Evolutionary conservation across 2,329 filamentous ascomycete genomes (phyloP), one percentile per base, ranked within the genome.

Genomic region (Cladosporium sphaerospermum): DNA sequence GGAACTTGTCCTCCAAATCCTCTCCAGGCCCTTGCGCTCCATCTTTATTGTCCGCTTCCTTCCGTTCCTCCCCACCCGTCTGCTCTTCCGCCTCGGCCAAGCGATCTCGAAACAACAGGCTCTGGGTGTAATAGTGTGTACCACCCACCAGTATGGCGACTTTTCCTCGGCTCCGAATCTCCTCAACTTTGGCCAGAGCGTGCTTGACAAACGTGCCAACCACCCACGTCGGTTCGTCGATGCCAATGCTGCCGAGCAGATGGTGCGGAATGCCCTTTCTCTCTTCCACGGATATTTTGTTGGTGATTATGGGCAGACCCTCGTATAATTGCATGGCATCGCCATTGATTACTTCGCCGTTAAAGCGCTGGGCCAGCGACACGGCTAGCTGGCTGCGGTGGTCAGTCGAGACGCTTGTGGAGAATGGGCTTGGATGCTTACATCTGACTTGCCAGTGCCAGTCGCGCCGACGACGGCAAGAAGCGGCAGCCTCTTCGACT

Each of bases 271-370:
- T 77, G 9, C 86, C 88, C 56, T 85, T 80, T 63, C 84, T 84
- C 67, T 97, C 92, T 16, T 83, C 78, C 1, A 66, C 49, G 0
- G 88, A 82, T 54, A 97, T 87, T 68, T 97, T 95, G 70, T 99
- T 99, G 23, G 93, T 99, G 61, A 97, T 92, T 58, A 97, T 85
- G 4, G 93, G 90, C 41, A 99, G 75, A 2, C 93, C 93, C 50
- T 81, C 80, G 69, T 99, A 99, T 73, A 99, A 84, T 69, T 99
- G 93, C 90, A 99, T 96, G 37, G 93, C 93, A 76, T 99, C 93
- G 44, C 89, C 89, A 67, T 99, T 99, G 73, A 99, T 90, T 49
- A 99, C 81, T 70, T 99, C 93, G 65, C 95, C 93, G 69, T 93
- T 85, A 71, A 90, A 91, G 18, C 79, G 82, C 40, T 78, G 78